Percentiles rank a stretch among this genome's conserved stretches.
Conservation (phyloP, 2,329 filamentous ascomycete species). For the Ceratocystis alfenasii region DNA sequence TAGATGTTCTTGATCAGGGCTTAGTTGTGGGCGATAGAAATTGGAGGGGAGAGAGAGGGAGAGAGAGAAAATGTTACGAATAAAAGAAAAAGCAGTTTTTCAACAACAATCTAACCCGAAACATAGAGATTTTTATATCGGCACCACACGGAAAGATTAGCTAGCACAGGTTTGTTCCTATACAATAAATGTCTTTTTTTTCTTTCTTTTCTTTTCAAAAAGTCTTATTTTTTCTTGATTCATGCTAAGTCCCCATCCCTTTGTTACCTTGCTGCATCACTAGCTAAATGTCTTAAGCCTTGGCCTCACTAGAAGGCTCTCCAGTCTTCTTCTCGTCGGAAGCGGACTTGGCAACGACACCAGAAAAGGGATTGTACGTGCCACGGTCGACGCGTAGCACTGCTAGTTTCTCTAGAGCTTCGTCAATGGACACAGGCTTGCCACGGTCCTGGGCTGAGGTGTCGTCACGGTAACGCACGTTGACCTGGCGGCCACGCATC, state of each 20-base stretch:
- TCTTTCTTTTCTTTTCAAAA: slow-evolving; percentile 15
- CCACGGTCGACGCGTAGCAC: slow-evolving; percentile 38
- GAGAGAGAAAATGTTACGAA: background rate
- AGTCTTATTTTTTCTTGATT: slow-evolving; percentile 23
- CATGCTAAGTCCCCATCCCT: background rate
- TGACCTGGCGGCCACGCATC: slow-evolving; percentile 47
- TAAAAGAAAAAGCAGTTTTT: slow-evolving; percentile 2
- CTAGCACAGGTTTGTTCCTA: background rate
- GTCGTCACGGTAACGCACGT: slow-evolving; percentile 53
- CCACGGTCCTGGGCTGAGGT: slow-evolving; percentile 49
- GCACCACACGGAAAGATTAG: background rate
- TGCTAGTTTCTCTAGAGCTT: slow-evolving; percentile 44
- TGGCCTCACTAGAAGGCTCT: slow-evolving; percentile 1
- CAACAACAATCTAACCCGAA: slow-evolving; percentile 4
- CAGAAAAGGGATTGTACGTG: slow-evolving; percentile 24
- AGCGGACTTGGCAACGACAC: slow-evolving; percentile 15
- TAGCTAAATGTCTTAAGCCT: background rate
- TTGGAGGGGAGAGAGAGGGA: background rate
- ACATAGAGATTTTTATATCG: background rate
- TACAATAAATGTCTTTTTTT: slow-evolving; percentile 9
- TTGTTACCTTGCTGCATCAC: background rate
- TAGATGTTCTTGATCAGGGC: slow-evolving; percentile 1
- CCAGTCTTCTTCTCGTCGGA: slow-evolving; percentile 17
- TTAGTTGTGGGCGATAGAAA: background rate
- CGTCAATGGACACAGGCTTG: slow-evolving; percentile 44